Evolutionary conservation across 2,329 filamentous ascomycete species (phyloP).

Genomic region (Phaeosphaeriaceae sp.): DNA sequence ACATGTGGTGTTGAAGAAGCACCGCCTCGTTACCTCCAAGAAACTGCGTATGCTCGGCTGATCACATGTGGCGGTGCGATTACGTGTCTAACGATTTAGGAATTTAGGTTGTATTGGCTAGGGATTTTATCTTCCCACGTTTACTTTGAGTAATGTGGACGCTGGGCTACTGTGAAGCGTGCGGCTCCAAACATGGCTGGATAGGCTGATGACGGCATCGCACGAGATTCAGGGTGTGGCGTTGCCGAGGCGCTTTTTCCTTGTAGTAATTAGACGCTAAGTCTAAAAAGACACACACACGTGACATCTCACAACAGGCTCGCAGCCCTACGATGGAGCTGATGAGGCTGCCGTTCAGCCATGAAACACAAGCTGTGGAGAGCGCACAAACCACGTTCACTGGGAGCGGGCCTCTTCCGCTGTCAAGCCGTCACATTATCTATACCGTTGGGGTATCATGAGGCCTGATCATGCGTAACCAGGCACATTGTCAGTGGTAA

Average conservation of each 20-base stretch:
- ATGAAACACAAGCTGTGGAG: constrained; percentile 3
- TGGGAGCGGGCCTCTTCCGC: constrained; percentile 5
- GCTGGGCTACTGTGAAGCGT: too few relatives aligned
- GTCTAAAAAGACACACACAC: too few relatives aligned
- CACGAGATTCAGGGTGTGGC: background rate
- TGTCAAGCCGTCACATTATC: constrained; percentile 21
- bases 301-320: too few relatives aligned
- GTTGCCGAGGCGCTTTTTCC: background rate
- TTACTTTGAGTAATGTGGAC: too few relatives aligned
- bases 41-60: constrained; percentile 5
- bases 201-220: constrained; percentile 1
- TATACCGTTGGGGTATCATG: too few relatives aligned
- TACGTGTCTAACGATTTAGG: background rate
- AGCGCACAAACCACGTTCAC: constrained; percentile 1
- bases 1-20: constrained; percentile 1
- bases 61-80: constrained; percentile 18
- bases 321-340: too few relatives aligned
- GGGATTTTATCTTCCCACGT: too few relatives aligned
- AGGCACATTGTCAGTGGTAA: too few relatives aligned
- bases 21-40: constrained; percentile 2
- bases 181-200: background rate
- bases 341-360: background rate
- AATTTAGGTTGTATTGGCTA: too few relatives aligned
- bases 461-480: too few relatives aligned
- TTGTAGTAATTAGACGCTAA: background rate